These are phyloP conservation scores for Capsella rubella DNA, from an alignment of 441 rosid genomes.

Conservation along the genomic window DNA sequence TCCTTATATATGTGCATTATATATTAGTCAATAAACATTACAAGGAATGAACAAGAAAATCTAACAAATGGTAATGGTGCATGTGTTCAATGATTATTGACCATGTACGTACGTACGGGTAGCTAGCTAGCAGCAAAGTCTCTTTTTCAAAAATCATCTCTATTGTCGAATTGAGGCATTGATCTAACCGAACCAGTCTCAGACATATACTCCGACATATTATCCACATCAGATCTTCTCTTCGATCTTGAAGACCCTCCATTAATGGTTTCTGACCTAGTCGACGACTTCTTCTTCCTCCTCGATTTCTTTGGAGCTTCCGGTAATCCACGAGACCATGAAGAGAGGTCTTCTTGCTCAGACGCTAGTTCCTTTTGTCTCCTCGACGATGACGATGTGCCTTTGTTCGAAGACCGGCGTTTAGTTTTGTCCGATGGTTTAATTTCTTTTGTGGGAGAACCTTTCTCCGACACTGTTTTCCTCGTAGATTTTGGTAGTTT, in stretches of 20 bases:
- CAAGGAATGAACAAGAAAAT: no score
- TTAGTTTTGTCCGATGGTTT: slow-evolving; percentile 44
- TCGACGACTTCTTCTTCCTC: slow-evolving; percentile 70
- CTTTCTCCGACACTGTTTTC: slow-evolving; percentile 45
- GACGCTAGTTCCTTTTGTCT: slow-evolving; percentile 17
- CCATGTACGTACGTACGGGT: no score
- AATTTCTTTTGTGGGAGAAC: slow-evolving; percentile 48
- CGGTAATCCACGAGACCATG: slow-evolving; percentile 34
- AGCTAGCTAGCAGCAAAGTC: not conserved
- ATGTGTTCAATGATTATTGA: no score
- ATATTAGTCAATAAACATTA: no score
- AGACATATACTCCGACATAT: slow-evolving; percentile 44
- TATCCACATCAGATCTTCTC: slow-evolving; percentile 46
- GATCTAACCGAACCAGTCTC: slow-evolving; percentile 46
- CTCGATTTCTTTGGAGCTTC: slow-evolving; percentile 55
- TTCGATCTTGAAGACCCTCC: slow-evolving; percentile 53
- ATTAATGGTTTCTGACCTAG: slow-evolving; percentile 40
- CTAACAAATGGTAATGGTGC: no score
- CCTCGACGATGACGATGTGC: slow-evolving; percentile 31
- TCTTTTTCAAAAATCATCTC: slow-evolving; percentile 38
- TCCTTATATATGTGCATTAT: no score
- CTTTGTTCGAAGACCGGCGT: slow-evolving; percentile 53
- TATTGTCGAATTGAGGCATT: slow-evolving; percentile 42
- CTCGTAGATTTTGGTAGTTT: slow-evolving; percentile 63
- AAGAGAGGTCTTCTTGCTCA: slow-evolving; percentile 18